phyloP scores from a whole-genome alignment of 2,329 filamentous ascomycete species.

The Penicillium sp. region DNA sequence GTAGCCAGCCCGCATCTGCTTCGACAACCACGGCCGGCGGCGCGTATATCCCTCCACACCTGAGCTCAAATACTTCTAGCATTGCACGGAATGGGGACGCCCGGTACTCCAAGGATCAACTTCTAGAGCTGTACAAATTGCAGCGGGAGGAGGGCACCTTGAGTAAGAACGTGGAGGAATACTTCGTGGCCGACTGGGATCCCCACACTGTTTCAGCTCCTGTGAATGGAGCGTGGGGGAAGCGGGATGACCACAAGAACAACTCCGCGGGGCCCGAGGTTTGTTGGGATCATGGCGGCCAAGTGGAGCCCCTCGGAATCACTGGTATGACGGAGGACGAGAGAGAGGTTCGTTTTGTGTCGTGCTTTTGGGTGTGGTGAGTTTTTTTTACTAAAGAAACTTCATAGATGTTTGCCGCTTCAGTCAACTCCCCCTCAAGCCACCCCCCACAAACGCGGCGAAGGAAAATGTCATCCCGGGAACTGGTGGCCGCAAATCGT shows the following conservation, averaged over 20 bases:
- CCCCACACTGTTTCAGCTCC: conserved; percentile 67
- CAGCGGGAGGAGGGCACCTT: conserved; percentile 55
- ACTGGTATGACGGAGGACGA: conserved; percentile 69
- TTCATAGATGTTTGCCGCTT: conserved; percentile 70
- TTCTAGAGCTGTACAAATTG: conserved; percentile 69
- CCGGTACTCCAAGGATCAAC: conserved; percentile 75
- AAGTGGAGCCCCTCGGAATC: conserved; percentile 68
- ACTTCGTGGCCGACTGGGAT: conserved; percentile 77
- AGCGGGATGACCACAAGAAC: conserved; percentile 70
- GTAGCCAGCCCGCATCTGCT: conserved; percentile 40
- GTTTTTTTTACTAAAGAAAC: conserved; percentile 17
- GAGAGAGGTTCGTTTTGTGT: conserved; percentile 53
- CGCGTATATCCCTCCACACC: conserved; percentile 62
- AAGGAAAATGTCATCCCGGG: conserved; percentile 53
- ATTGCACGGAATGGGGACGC: conserved; percentile 54
- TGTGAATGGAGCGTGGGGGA: conserved; percentile 68
- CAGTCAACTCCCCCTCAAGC: conserved; percentile 95
- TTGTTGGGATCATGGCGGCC: conserved; percentile 79
- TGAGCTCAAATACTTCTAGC: conserved; percentile 50
- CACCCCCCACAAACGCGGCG: conserved; percentile 64
- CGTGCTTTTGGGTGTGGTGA: neutral
- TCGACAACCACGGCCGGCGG: conserved; percentile 42
- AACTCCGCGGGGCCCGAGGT: conserved; percentile 78
- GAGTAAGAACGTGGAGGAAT: conserved; percentile 60
- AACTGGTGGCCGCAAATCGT: conserved; percentile 69